Conservation (phyloP, 208 protist species). For the Crithidia bombi region DNA sequence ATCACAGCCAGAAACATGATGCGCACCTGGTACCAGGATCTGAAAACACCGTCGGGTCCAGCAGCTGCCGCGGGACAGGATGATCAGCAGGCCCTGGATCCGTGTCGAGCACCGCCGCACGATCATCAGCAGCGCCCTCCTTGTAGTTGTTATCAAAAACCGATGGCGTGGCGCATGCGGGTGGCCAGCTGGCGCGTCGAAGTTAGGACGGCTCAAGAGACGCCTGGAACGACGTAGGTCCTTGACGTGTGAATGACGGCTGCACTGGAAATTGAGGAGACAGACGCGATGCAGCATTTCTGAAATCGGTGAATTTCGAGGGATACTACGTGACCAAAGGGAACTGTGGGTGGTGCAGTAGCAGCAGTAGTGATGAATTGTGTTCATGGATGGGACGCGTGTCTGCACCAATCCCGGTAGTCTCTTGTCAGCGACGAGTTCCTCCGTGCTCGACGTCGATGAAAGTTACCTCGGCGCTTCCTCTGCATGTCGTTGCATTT, state of each 20-base stretch:
- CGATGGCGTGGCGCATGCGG: slow-evolving; percentile 30
- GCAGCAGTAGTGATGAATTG: too few species aligned
- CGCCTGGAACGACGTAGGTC: too few species aligned
- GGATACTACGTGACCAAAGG: too few species aligned
- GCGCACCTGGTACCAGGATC: slow-evolving; percentile 62
- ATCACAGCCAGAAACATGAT: slow-evolving; percentile 62
- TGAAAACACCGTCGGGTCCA: slow-evolving; percentile 71
- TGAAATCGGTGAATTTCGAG: too few species aligned
- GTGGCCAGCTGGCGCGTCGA: not conserved
- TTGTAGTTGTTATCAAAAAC: slow-evolving; percentile 25
- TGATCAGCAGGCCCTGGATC: slow-evolving; percentile 60
- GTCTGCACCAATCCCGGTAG: too few species aligned
- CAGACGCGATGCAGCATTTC: too few species aligned
- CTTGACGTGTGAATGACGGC: too few species aligned
- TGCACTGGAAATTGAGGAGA: too few species aligned
- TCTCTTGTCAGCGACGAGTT: not conserved
- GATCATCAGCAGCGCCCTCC: slow-evolving; percentile 46
- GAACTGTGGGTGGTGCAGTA: too few species aligned
- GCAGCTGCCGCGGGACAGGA: slow-evolving; percentile 44
- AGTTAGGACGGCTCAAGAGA: not conserved
- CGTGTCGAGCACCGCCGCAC: slow-evolving; percentile 58
- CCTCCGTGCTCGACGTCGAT: not conserved
- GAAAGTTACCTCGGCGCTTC: not conserved
- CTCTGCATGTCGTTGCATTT: not conserved
- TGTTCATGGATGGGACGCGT: too few species aligned